These are phyloP conservation scores for Phyllosticta citriasiana DNA, from an alignment of 2,329 filamentous ascomycete species.

Conservation along the genomic window DNA sequence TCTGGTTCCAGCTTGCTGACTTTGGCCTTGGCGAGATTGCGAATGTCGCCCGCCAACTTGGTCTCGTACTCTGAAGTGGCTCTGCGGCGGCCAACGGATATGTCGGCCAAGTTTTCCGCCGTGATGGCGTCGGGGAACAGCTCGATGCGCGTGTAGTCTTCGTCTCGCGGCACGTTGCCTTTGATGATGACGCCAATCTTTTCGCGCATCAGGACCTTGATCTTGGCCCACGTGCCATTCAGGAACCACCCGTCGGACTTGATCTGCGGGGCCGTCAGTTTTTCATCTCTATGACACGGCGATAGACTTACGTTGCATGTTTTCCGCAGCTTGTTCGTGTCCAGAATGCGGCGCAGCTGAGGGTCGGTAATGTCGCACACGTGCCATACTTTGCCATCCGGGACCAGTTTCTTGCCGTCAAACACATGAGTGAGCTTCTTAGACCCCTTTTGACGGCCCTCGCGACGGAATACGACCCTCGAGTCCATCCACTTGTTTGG, in stretches of 20 bases:
- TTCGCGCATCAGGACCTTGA: conserved; percentile 76
- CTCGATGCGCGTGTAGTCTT: conserved; percentile 27
- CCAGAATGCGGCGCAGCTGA: conserved; percentile 55
- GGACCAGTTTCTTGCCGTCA: conserved; percentile 63
- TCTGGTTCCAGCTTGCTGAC: background rate
- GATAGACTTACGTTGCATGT: conserved; percentile 42
- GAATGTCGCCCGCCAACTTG: conserved; percentile 4
- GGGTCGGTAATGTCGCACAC: conserved; percentile 86
- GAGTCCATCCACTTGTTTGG: conserved; percentile 16
- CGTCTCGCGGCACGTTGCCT: conserved; percentile 21
- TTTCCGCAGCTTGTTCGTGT: conserved; percentile 42
- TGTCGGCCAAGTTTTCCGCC: conserved; percentile 13
- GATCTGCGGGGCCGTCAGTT: conserved; percentile 16
- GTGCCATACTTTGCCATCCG: conserved; percentile 88
- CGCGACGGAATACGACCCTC: background rate
- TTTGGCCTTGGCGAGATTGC: conserved; percentile 7
- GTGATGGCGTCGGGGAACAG: conserved; percentile 28
- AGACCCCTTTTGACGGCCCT: conserved; percentile 6
- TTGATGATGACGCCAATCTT: conserved; percentile 59
- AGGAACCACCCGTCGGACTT: conserved; percentile 68
- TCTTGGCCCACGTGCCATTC: conserved; percentile 71
- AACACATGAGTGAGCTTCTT: conserved; percentile 58
- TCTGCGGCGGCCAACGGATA: conserved; percentile 13
- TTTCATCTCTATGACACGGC: conserved; percentile 32
- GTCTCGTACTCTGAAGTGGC: background rate